Percentiles rank a stretch among this genome's conserved stretches.
Conservation (phyloP, 2,329 filamentous ascomycete genomes). For the Paecilomyces dactylethromorphus region DNA sequence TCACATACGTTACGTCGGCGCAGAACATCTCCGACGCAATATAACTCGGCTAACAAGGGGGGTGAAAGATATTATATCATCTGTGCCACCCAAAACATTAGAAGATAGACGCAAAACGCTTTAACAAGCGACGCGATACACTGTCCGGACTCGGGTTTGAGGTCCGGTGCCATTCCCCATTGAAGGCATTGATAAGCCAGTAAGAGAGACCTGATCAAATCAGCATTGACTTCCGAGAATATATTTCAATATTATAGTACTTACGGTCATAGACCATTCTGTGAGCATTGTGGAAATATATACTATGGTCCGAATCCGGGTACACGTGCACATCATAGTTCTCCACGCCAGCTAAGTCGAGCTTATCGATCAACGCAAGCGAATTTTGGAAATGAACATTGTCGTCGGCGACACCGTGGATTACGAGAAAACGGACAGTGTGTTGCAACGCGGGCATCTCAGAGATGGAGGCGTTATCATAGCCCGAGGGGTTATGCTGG, state of each 20-base stretch:
- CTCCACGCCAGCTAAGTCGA: constrained; percentile 73
- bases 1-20: background rate
- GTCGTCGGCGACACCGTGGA: constrained; percentile 95
- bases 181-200: constrained; percentile 97
- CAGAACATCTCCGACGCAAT: background rate
- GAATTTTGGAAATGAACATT: constrained; percentile 98
- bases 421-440: constrained; percentile 83
- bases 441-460: constrained; percentile 66
- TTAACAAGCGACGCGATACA: background rate
- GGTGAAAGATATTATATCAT: background rate
- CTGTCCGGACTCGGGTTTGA: constrained; percentile 43
- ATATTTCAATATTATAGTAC: constrained; percentile 30
- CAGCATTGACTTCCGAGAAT: constrained; percentile 3
- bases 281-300: constrained; percentile 91
- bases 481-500: constrained; percentile 71
- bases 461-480: constrained; percentile 65
- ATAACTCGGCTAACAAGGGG: background rate
- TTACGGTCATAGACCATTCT: constrained; percentile 86
- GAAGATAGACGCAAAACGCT: background rate
- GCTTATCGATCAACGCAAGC: constrained; percentile 74
- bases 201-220: constrained; percentile 44
- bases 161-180: constrained; percentile 78
- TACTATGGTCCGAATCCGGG: constrained; percentile 91
- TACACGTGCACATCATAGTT: constrained; percentile 98
- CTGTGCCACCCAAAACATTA: background rate